Conservation (phyloP, 116 monocot genomes). For the Posidonia oceanica region DNA sequence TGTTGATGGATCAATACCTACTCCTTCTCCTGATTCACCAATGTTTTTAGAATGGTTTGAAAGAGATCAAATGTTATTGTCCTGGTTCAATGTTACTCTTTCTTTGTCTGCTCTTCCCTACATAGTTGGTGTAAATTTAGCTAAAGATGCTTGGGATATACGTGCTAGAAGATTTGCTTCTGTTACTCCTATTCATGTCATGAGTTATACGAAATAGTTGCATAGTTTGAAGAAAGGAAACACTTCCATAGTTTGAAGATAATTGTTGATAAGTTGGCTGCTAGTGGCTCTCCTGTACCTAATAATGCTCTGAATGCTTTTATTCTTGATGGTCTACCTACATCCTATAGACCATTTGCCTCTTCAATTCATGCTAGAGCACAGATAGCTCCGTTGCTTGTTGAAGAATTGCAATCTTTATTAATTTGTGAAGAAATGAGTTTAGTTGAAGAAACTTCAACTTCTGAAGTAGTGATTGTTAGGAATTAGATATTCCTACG, state of each 20-base stretch:
- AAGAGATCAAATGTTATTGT: too few relatives aligned
- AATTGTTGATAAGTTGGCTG: neutral
- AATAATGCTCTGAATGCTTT: neutral
- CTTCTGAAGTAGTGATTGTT: too few relatives aligned
- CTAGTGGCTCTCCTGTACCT: neutral
- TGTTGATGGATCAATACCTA: too few relatives aligned
- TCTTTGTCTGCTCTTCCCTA: too few relatives aligned
- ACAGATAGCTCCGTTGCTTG: neutral
- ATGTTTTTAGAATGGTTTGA: too few relatives aligned
- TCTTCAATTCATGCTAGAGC: neutral
- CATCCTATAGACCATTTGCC: neutral
- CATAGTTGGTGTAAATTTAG: neutral
- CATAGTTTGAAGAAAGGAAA: neutral
- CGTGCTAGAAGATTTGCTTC: neutral
- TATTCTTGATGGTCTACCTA: neutral
- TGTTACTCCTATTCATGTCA: neutral
- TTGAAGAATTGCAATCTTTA: neutral
- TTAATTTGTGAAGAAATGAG: neutral
- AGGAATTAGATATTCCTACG: too few relatives aligned
- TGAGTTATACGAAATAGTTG: too few relatives aligned
- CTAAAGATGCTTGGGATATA: neutral
- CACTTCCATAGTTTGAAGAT: neutral
- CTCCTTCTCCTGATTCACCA: too few relatives aligned
- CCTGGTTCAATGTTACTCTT: too few relatives aligned
- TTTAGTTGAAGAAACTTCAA: too few relatives aligned